A percentile compares a stretch with the other conserved stretches of the same genome.
Conservation (phyloP, 73 alveolate genomes). For the Paraurostyla sp. region DNA sequence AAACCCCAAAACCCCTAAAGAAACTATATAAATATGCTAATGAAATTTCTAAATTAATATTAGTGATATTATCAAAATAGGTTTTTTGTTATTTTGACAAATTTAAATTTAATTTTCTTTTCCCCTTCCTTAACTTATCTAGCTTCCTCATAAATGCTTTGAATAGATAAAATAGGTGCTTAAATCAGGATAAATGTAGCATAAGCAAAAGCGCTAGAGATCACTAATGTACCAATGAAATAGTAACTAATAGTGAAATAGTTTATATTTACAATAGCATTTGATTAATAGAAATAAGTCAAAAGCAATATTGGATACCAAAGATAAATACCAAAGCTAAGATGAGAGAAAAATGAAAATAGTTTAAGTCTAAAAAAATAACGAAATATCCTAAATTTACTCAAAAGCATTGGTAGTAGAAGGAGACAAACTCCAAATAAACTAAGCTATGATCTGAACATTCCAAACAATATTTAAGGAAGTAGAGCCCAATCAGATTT, state of each 20-base stretch:
- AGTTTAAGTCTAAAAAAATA: neutral
- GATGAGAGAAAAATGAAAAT: constrained; percentile 13
- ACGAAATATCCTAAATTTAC: constrained; percentile 1
- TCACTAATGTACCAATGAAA: neutral
- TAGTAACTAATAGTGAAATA: neutral
- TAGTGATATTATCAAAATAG: no score
- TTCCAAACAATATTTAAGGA: constrained; percentile 12
- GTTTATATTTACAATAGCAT: neutral
- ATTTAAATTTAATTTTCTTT: constrained; percentile 37
- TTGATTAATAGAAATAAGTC: neutral
- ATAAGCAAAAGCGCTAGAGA: neutral
- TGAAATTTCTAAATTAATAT: no score
- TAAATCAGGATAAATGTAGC: neutral
- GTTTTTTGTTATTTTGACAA: no score
- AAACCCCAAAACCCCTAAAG: no score
- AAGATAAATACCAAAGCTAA: constrained; percentile 37
- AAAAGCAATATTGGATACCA: constrained; percentile 46
- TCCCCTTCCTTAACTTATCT: neutral
- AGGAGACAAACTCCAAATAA: neutral
- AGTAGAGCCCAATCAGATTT: neutral
- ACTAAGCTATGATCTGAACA: neutral
- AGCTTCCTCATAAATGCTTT: constrained; percentile 36
- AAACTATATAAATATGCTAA: no score
- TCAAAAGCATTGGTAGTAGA: constrained; percentile 26
- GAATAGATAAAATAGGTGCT: constrained; percentile 29